Conservation (phyloP, 2,329 filamentous ascomycete species). For the Emericellopsis atlantica region DNA sequence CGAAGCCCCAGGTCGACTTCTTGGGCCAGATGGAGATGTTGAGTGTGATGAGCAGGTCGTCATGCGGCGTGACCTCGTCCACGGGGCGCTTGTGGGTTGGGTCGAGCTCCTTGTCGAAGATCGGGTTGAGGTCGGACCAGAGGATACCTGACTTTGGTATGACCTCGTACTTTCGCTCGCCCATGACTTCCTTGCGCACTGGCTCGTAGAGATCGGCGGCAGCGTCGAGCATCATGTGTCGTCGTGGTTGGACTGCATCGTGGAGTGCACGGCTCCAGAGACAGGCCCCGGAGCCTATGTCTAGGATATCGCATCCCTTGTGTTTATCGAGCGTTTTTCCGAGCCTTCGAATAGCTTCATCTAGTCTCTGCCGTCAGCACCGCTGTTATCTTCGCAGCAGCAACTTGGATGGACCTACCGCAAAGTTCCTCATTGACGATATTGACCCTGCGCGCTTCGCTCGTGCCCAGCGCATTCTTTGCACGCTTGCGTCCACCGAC, state of each 20-base stretch:
- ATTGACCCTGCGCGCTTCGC: constrained; percentile 33
- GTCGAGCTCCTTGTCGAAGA: constrained; percentile 37
- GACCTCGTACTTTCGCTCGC: constrained; percentile 30
- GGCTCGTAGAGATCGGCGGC: constrained; percentile 43
- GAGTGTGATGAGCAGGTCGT: constrained; percentile 60
- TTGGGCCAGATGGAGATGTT: constrained; percentile 48
- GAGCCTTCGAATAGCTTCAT: constrained; percentile 60
- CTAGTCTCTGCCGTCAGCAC: constrained; percentile 20
- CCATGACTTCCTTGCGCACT: constrained; percentile 43
- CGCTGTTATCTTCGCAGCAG: background rate
- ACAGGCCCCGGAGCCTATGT: constrained; percentile 71
- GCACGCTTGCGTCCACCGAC: too few species aligned
- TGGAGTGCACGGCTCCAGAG: constrained; percentile 71
- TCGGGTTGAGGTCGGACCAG: constrained; percentile 42
- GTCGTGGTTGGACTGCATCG: constrained; percentile 60
- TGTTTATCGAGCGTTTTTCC: constrained; percentile 56
- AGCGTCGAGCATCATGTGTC: constrained; percentile 74
- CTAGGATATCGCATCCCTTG: constrained; percentile 71
- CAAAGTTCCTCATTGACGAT: constrained; percentile 38
- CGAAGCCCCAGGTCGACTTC: constrained; percentile 34
- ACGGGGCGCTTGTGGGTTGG: constrained; percentile 7
- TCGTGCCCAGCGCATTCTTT: background rate
- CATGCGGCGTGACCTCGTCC: constrained; percentile 42
- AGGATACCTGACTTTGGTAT: constrained; percentile 45
- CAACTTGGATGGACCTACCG: constrained; percentile 18